phyloP scores from a whole-genome alignment of 495 filamentous ascomycete species.

The Penicillium waksmanii region DNA sequence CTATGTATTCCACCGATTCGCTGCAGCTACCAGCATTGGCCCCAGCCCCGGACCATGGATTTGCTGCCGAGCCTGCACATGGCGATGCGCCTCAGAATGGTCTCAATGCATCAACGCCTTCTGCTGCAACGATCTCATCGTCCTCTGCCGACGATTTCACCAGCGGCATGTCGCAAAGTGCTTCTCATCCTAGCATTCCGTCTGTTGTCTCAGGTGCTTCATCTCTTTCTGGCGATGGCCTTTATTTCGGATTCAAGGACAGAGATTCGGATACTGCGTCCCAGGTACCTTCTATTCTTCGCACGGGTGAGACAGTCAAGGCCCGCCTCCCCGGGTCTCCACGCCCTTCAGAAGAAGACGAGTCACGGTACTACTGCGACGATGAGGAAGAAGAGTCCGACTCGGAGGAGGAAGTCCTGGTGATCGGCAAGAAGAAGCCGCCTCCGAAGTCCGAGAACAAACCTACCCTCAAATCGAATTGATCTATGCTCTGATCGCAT shows the following conservation, averaged over 20 bases:
- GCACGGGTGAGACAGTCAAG: slow-evolving; percentile 51
- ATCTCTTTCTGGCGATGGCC: slow-evolving; percentile 64
- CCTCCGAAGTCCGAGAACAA: slow-evolving; percentile 26
- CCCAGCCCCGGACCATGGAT: slow-evolving; percentile 56
- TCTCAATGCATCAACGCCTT: slow-evolving; percentile 58
- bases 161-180: slow-evolving; percentile 64
- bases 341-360: slow-evolving; percentile 42
- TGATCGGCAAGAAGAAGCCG: slow-evolving; percentile 47
- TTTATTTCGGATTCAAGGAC: slow-evolving; percentile 26
- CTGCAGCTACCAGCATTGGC: slow-evolving; percentile 23
- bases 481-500: neutral
- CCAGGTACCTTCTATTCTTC: slow-evolving; percentile 46
- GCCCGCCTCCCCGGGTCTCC: slow-evolving; percentile 27
- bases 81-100: slow-evolving; percentile 42
- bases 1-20: slow-evolving; percentile 32
- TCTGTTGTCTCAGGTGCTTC: slow-evolving; percentile 80
- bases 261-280: slow-evolving; percentile 36
- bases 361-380: slow-evolving; percentile 48
- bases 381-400: slow-evolving; percentile 49
- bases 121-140: slow-evolving; percentile 54
- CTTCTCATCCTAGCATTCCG: slow-evolving; percentile 75
- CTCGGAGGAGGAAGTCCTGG: slow-evolving; percentile 55
- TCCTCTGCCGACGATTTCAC: slow-evolving; percentile 56
- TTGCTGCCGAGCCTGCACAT: slow-evolving; percentile 36
- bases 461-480: slow-evolving; percentile 6